Base-by-base conservation (phyloP, 768 basidiomycete species). In the Lactarius deliciosus region DNA sequence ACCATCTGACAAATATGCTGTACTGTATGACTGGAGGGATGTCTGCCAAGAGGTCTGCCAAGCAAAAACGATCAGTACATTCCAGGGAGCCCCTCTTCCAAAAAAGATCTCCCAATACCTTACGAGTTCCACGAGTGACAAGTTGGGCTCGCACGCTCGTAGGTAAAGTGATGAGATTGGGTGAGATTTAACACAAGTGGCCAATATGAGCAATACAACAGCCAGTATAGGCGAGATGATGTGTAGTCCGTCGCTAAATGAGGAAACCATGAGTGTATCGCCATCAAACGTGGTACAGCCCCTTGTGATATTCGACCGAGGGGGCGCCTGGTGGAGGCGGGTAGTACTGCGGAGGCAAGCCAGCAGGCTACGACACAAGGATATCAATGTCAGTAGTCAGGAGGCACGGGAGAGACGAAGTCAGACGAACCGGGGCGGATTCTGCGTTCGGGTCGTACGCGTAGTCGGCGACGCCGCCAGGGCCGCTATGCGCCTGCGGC, bases 261-360 rank as follows among this genome's bases (percentile, higher is more conserved):
- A 10, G 36, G 10, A 13, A 13, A 38, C 34, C 34, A 10, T 34
- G 7, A 34, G 9, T 1, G 25, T 41, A 30, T n/a, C n/a, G 20
- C n/a, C 22, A 11, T 50, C 34, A 13, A 20, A 36, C 34, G 18
- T 57, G 18, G 34, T 57, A 20, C 10, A 6, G 0, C 13, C 9
- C 5, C 20, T 36, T 41, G 20, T 32, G 9, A 10, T 34, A 8
- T 34, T 34, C 34, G 34, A 34, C 34, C 34, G 38, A 43, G 5
- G 65, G 65, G 3, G 55, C 25, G 15, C 65, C 60, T 6, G 55
- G 34, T 18, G 65, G 65, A 2, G 56, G 55, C 5, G 45, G 5
- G 45, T 58, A 58, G 5, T 66, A 61, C 55, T 66, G 60, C 8
- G 61, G 61, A 3, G 56, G 60, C n/a, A 25, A 36, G 43, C 4